These are phyloP conservation scores for Cryptococcus jaspeensis DNA, from an alignment of 1,284 basidiomycete species.

Conservation along the genomic window DNA sequence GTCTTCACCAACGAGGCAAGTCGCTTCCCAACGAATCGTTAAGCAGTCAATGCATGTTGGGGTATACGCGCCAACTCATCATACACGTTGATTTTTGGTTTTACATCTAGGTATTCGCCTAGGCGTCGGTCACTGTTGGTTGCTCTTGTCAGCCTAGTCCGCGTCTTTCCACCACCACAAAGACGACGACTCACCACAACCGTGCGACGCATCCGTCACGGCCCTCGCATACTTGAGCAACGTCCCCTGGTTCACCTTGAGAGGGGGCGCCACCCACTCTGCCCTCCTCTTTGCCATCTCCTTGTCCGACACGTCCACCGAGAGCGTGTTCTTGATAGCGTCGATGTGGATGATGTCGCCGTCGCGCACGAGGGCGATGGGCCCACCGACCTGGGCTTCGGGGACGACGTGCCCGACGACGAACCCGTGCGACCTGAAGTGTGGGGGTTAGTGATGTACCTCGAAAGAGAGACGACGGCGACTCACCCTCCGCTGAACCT, in stretches of 20 bases:
- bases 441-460: constrained; percentile 16
- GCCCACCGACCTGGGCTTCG: constrained; percentile 87
- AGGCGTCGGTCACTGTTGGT: constrained; percentile 36
- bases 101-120: background rate
- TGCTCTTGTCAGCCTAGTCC: background rate
- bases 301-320: constrained; percentile 76
- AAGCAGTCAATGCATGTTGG: background rate
- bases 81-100: background rate
- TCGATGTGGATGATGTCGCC: constrained; percentile 85
- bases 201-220: constrained; percentile 67
- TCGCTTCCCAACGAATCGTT: too few species aligned
- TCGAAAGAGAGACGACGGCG: background rate
- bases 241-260: constrained; percentile 80
- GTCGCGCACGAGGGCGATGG: constrained; percentile 90
- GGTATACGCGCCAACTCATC: too few species aligned
- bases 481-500: constrained; percentile 84
- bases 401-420: constrained; percentile 59
- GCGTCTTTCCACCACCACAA: background rate
- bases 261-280: constrained; percentile 77
- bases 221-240: constrained; percentile 83
- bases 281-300: constrained; percentile 70
- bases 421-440: constrained; percentile 57
- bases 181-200: constrained; percentile 40
- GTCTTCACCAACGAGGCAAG: too few species aligned
- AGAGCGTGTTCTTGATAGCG: constrained; percentile 71